Evolutionary conservation across 768 basidiomycete species (phyloP).

Genomic region (Hericium rajendrae): DNA sequence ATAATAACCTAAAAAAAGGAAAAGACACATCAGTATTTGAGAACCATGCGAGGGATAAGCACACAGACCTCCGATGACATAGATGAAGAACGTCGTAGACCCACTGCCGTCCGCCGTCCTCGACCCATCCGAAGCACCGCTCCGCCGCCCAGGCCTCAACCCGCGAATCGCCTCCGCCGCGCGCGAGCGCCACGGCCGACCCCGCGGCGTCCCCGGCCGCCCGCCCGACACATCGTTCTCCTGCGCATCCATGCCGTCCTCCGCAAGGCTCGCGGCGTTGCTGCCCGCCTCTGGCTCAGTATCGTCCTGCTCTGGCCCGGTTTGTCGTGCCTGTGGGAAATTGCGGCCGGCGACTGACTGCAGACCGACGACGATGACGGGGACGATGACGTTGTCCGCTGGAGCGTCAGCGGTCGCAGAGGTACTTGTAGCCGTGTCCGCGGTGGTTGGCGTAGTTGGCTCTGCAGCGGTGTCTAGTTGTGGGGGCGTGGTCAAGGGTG

Average conservation of each 20-base stretch:
- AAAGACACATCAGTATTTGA: not conserved
- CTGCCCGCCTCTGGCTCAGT: not conserved
- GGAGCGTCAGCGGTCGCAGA: slow-evolving; percentile 7
- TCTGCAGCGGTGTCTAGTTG: not conserved
- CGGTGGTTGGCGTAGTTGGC: slow-evolving; percentile 1
- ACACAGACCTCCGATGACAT: slow-evolving; percentile 70
- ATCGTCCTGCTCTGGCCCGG: not conserved
- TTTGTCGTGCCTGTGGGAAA: no score
- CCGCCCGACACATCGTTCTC: not conserved
- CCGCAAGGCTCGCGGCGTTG: not conserved
- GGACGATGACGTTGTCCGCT: slow-evolving; percentile 42
- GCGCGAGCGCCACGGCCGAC: slow-evolving; percentile 47
- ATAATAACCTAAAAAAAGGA: slow-evolving; percentile 60
- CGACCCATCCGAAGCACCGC: slow-evolving; percentile 14
- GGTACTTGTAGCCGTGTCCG: slow-evolving; percentile 12
- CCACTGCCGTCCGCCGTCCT: slow-evolving; percentile 15
- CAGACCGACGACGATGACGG: slow-evolving; percentile 76
- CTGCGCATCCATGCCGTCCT: not conserved
- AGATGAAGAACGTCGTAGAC: slow-evolving; percentile 79
- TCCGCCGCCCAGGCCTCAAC: slow-evolving; percentile 27
- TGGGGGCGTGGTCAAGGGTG: not conserved
- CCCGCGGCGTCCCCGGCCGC: slow-evolving; percentile 17
- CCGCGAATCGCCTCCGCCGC: slow-evolving; percentile 55
- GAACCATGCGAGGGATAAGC: not conserved
- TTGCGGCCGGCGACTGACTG: slow-evolving; percentile 55